Conservation (phyloP, 192 early-diverging fungal genomes). For the Backusella circina region DNA sequence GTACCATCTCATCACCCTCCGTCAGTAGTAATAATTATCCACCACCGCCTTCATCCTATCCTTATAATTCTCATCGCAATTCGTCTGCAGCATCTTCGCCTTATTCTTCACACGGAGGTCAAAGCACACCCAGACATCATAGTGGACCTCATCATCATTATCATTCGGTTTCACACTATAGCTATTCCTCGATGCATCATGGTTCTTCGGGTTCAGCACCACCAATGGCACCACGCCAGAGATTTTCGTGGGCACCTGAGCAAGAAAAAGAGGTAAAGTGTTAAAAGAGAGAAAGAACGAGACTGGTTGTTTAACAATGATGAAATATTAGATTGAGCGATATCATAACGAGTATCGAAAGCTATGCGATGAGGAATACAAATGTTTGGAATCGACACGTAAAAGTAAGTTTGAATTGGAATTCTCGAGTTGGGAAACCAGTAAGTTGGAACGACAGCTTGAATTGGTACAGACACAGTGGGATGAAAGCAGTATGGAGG, state of each 20-base stretch:
- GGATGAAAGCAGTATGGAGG: constrained; percentile 29
- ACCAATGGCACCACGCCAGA: not conserved
- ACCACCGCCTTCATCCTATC: not conserved
- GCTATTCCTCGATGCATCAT: constrained; percentile 10
- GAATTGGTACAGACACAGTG: constrained; percentile 31
- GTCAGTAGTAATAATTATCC: not conserved
- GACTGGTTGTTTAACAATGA: not conserved
- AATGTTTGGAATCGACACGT: constrained; percentile 6
- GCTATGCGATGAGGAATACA: constrained; percentile 18
- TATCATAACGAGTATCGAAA: constrained; percentile 29
- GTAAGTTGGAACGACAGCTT: constrained; percentile 30
- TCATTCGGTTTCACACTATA: constrained; percentile 14
- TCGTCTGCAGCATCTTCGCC: not conserved
- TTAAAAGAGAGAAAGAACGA: not conserved
- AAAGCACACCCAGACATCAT: not conserved
- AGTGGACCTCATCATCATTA: constrained; percentile 6
- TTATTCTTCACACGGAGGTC: not conserved
- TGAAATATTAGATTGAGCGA: constrained; percentile 11
- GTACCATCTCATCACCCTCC: not conserved
- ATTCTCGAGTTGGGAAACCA: constrained; percentile 27
- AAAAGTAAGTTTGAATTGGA: constrained; percentile 26
- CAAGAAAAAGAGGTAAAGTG: constrained; percentile 35
- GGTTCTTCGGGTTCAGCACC: not conserved
- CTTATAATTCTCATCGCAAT: not conserved
- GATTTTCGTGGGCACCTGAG: constrained; percentile 16